Conservation (phyloP, 2,329 filamentous ascomycete species). For the Ophiosphaerella narmari region DNA sequence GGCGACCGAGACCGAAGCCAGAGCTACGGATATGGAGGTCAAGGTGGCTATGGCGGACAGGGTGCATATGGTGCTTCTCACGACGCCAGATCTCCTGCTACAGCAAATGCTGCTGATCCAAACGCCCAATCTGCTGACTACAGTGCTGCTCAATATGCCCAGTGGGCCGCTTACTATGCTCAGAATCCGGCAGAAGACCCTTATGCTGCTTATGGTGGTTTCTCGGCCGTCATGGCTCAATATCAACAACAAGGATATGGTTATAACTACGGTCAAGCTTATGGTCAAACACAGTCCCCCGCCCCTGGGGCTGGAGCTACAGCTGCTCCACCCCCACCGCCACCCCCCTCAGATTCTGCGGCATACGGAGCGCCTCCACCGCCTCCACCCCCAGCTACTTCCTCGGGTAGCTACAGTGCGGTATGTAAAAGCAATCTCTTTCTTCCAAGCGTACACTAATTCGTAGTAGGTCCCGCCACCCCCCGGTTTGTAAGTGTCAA, state of each 20-base stretch:
- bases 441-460: not conserved
- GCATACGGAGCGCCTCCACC: slow-evolving; percentile 35
- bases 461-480: slow-evolving; percentile 34
- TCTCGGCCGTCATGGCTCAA: slow-evolving; percentile 30
- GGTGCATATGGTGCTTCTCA: slow-evolving; percentile 25
- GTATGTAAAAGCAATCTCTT: slow-evolving; percentile 22
- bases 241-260: slow-evolving; percentile 36
- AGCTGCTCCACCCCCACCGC: slow-evolving; percentile 23
- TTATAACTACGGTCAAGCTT: slow-evolving; percentile 32
- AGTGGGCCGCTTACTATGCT: slow-evolving; percentile 67
- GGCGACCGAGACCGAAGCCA: slow-evolving; percentile 47
- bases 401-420: slow-evolving; percentile 40
- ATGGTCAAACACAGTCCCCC: slow-evolving; percentile 32
- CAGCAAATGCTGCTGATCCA: slow-evolving; percentile 48
- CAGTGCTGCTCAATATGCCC: slow-evolving; percentile 73
- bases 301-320: slow-evolving; percentile 33
- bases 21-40: slow-evolving; percentile 47
- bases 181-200: slow-evolving; percentile 80
- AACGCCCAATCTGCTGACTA: slow-evolving; percentile 63
- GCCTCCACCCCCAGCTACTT: slow-evolving; percentile 40
- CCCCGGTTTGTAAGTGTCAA: slow-evolving; percentile 36
- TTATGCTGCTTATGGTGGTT: slow-evolving; percentile 90
- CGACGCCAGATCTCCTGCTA: slow-evolving; percentile 42
- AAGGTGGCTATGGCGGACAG: slow-evolving; percentile 40
- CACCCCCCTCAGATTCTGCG: slow-evolving; percentile 27